phyloP scores from a whole-genome alignment of 495 filamentous ascomycete genomes.

The Trichoderma reesei region DNA sequence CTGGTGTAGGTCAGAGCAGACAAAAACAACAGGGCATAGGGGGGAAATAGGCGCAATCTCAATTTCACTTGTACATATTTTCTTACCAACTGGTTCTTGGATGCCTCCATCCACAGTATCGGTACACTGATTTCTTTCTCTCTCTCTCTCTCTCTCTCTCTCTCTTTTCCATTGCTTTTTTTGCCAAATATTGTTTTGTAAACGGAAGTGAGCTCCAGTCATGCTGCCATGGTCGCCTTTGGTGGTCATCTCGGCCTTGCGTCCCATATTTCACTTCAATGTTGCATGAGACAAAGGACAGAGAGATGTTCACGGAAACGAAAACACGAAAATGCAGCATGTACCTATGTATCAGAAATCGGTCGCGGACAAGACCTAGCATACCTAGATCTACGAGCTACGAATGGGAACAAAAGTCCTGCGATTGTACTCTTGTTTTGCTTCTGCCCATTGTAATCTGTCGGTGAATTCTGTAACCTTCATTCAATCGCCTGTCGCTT shows the following conservation, averaged over 20 bases:
- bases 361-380: conserved; percentile 6
- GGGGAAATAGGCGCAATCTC: conserved; percentile 7
- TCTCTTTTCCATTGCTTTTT: background rate
- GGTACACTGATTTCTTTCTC: background rate
- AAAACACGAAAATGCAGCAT: background rate
- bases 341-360: background rate
- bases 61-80: conserved; percentile 11
- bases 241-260: background rate
- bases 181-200: background rate
- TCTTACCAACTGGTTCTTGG: conserved; percentile 7
- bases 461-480: background rate
- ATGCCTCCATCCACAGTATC: background rate
- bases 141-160: too few species aligned
- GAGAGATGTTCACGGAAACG: background rate
- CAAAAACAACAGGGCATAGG: background rate
- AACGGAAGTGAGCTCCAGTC: background rate
- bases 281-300: background rate
- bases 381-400: conserved; percentile 18
- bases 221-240: conserved; percentile 3
- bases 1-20: background rate
- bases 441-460: background rate
- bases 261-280: background rate
- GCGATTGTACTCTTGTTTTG: background rate
- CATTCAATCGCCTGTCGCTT: too few species aligned
- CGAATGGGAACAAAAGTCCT: conserved; percentile 12